Percentiles rank a stretch among this genome's conserved stretches.
Evolutionary conservation across 371 early-diverging fungal species (phyloP).

Genomic region (Mortierella sp.): DNA sequence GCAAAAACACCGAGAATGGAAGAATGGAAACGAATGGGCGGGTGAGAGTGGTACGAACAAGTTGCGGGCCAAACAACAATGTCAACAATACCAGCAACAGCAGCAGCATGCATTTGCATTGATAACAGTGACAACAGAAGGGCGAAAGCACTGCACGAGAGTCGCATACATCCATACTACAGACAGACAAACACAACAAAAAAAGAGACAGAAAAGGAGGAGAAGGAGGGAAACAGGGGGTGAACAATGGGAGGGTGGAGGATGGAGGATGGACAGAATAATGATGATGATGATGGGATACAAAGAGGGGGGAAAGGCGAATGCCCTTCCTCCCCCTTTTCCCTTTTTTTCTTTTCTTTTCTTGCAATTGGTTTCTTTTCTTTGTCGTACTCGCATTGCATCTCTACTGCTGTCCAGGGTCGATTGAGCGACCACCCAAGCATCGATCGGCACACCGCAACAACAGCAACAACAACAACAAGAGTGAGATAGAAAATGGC

Average conservation of each 20-base stretch:
- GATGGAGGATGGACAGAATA: background rate
- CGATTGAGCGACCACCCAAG: too few relatives aligned
- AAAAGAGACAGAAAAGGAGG: background rate
- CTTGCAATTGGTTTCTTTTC: background rate
- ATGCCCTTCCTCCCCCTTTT: background rate
- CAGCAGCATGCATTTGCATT: background rate
- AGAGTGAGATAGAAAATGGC: background rate
- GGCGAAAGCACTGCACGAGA: background rate
- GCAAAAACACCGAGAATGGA: background rate
- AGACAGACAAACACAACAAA: background rate
- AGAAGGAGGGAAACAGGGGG: background rate
- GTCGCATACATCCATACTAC: background rate
- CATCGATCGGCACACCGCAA: too few relatives aligned
- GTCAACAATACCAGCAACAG: background rate
- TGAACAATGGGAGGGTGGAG: background rate
- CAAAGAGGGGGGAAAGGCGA: background rate
- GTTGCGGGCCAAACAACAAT: background rate
- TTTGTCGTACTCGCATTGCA: background rate
- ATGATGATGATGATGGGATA: background rate
- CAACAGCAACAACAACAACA: too few relatives aligned
- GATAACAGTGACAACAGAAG: background rate
- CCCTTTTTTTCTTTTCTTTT: background rate
- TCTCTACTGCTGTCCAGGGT: slow-evolving; percentile 1
- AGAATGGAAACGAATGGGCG: background rate
- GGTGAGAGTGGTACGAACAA: background rate